Evolutionary conservation across 176 grass and related monocot species (phyloP).

Genomic region (Poa annua): DNA sequence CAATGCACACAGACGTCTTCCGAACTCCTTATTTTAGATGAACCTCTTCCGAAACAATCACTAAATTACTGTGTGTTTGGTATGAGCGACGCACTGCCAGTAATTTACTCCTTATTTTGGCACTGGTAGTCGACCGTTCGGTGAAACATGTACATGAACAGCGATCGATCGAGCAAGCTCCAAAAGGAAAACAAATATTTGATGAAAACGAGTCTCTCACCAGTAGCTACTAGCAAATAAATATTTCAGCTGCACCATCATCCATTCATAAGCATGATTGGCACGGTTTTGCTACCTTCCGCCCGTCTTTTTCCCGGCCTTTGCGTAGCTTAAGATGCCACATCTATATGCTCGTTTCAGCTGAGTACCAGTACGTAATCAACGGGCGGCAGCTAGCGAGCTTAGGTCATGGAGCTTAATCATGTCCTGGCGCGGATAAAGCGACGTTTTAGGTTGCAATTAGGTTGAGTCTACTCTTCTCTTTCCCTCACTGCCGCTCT

Average conservation of each 20-base stretch:
- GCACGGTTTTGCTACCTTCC: not conserved
- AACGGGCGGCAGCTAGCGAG: not conserved
- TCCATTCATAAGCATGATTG: conserved; percentile 13
- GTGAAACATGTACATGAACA: conserved; percentile 39
- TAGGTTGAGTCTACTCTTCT: conserved; percentile 16
- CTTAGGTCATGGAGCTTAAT: conserved; percentile 41
- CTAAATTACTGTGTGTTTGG: too few species aligned
- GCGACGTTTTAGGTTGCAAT: conserved; percentile 51
- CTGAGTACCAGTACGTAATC: not conserved
- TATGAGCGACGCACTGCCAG: not conserved
- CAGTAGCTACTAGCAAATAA: not conserved
- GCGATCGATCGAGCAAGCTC: not conserved
- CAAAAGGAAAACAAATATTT: not conserved
- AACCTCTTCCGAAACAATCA: not conserved
- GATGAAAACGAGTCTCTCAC: not conserved
- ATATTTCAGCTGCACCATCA: not conserved
- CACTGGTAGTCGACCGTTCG: too few species aligned
- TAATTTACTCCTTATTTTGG: too few species aligned
- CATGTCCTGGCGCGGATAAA: conserved; percentile 35
- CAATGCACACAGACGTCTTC: too few species aligned
- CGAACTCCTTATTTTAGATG: not conserved
- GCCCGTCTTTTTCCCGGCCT: not conserved
- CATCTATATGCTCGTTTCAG: not conserved
- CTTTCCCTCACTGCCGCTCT: not conserved
- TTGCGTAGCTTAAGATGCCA: conserved; percentile 36